Evolutionary conservation across 2,329 filamentous ascomycete species (phyloP), one percentile per base, ranked within the genome.

Genomic region (Cadophora luteo-olivacea): DNA sequence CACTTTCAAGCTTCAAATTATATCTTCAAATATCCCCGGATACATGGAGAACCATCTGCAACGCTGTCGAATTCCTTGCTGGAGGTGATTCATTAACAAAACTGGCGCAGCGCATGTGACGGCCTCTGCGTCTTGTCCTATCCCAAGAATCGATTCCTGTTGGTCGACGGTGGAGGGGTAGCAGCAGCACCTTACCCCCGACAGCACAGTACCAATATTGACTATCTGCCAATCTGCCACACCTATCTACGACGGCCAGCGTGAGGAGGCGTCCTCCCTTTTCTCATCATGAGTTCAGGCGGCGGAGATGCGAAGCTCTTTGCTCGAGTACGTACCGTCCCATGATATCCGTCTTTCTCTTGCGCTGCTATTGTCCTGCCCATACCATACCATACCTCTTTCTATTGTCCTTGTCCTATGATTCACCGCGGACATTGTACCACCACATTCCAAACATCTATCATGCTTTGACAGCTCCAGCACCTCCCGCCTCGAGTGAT

Each of bases 261-360:
- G 33, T 66, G 60, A 66, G 65, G 52, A 60, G 57, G 36, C 22
- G 57, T 25, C 22, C 55, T 58, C n/a, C 25, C 38, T 65, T 61
- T 66, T 65, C 62, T 64, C 70, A 77, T 63, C 58, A 79, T 79
- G 78, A 77, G 75, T 72, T 77, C 76, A 66, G 82, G 89, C 81
- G 93, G 92, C 83, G 94, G 96, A 82, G 96, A 98, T 89, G 97
- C 96, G 84, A 98, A 97, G 89, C 91, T 99, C 84, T 99, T 99
- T 85, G 95, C 96, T 81, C 90, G 96, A 85, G 96, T 99, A 91
- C 77, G 89, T 89, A 70, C 66, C 70, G 69, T 72, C 72, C 68
- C 72, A 68, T 71, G 69, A 72, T 72, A 74, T 66, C 60, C 64
- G 25, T 51, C 72, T 67, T n/a, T 51, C 72, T 67, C 67, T 64